Percentiles rank a stretch among this genome's conserved stretches.
Evolutionary conservation across 2,329 filamentous ascomycete genomes (phyloP).

Genomic region (Trichoderma guizhouense): DNA sequence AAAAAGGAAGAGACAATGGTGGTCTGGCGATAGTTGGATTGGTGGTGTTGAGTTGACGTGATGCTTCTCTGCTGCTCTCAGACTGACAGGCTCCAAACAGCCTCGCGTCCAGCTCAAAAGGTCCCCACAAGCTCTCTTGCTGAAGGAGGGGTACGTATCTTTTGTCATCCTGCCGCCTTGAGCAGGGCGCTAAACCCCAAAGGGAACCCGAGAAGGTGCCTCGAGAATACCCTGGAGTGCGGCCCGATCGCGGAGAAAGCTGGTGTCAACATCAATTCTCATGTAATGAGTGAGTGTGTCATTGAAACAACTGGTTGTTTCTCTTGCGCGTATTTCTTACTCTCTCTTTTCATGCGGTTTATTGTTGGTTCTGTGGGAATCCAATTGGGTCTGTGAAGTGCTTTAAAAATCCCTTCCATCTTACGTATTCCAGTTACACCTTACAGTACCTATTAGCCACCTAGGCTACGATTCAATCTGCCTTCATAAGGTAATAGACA

Average conservation of each 20-base stretch:
- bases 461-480: no score
- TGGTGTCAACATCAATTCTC: neutral
- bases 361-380: neutral
- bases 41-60: neutral
- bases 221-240: neutral
- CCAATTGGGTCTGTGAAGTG: neutral
- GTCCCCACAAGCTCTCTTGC: neutral
- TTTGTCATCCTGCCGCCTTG: neutral
- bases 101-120: conserved; percentile 25
- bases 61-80: neutral
- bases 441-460: no score
- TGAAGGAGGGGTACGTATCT: conserved; percentile 23
- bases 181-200: neutral
- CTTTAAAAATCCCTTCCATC: neutral
- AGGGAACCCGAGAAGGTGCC: neutral
- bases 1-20: neutral
- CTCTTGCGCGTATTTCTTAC: neutral
- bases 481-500: no score
- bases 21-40: neutral
- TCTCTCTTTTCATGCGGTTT: neutral
- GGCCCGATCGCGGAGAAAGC: conserved; percentile 23
- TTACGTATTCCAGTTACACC: neutral
- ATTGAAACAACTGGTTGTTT: neutral
- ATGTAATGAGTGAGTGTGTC: neutral
- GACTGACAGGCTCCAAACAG: conserved; percentile 28